Evolutionary conservation across 768 basidiomycete species (phyloP), one percentile per base, ranked within the genome.

Genomic region (Sistotremastrum suecicum): DNA sequence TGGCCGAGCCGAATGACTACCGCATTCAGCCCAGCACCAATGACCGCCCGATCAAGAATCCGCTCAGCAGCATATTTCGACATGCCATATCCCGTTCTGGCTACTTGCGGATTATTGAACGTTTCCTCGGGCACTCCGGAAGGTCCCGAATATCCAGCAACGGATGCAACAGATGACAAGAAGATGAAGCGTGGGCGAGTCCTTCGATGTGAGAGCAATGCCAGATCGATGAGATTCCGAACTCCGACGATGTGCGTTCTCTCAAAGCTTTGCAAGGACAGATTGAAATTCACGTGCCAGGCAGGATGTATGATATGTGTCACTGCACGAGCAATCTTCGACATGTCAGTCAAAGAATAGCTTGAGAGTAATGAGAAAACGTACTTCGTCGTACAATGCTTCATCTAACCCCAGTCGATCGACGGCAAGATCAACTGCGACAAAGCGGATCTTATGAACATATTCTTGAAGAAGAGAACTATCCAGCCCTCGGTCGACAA

Each of bases 271-370:
- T 44, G 12, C 2, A 61, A 47, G 5, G 48, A 34, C 31, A 54
- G 45, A 33, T 59, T 59, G 50, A 60, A 60, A 43, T 59, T 51
- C 35, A 60, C 50, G 29, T 49, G 43, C 56, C 58, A 62, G 0
- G 57, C 59, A 52, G 42, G 45, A 34, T 34, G 39, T 42, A 36
- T 44, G 33, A 51, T 41, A 39, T 41, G 50, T 30, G 50, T 51
- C 31, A 43, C 37, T 4, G 28, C n/a, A 11, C 29, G 30, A 10
- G 34, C 20, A 29, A 49, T 8, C 48, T 20, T 20, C 20, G 20
- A 20, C 20, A 20, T 20, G 20, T 20, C 20, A 20, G 20, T 20
- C 20, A 20, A 20, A 20, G 20, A 20, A 20, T 20, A 20, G 20
- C 20, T 20, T 20, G 20, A 20, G 20, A 20, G 20, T 20, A 20